These are phyloP conservation scores for Sophora flavescens DNA, from an alignment of 306 rosid species.

Conservation along the genomic window DNA sequence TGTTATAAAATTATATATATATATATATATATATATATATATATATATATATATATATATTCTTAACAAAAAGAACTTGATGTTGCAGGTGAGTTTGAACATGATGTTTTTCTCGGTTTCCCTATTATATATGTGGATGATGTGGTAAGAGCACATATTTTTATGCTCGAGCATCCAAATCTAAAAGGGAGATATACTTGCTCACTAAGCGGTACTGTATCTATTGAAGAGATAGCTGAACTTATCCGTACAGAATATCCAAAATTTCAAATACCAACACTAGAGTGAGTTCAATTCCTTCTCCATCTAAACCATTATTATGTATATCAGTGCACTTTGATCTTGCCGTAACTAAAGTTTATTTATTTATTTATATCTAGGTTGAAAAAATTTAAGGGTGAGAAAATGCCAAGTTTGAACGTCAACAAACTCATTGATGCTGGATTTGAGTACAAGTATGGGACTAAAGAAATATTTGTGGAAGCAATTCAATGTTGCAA, in stretches of 20 bases:
- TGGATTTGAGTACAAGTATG: constrained; percentile 55
- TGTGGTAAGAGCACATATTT: no score
- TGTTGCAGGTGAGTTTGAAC: constrained; percentile 21
- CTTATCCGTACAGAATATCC: no score
- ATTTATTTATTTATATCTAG: neutral
- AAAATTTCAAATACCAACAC: no score
- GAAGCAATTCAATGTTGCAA: constrained; percentile 58
- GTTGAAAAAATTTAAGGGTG: constrained; percentile 35
- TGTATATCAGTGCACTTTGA: no score
- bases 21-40: no score
- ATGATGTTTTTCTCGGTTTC: neutral
- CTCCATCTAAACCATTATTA: no score
- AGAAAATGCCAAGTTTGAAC: neutral
- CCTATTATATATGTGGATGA: constrained; percentile 23
- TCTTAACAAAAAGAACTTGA: neutral
- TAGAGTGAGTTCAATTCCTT: neutral
- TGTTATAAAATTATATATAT: no score
- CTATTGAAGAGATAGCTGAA: no score
- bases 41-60: neutral
- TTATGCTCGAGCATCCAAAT: no score
- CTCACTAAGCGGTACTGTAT: no score
- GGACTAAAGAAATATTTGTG: constrained; percentile 47
- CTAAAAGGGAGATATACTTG: no score
- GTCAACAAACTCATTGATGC: constrained; percentile 58
- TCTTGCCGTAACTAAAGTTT: neutral